Conservation (phyloP, 495 filamentous ascomycete genomes). For the Penicillium robsamsonii region DNA sequence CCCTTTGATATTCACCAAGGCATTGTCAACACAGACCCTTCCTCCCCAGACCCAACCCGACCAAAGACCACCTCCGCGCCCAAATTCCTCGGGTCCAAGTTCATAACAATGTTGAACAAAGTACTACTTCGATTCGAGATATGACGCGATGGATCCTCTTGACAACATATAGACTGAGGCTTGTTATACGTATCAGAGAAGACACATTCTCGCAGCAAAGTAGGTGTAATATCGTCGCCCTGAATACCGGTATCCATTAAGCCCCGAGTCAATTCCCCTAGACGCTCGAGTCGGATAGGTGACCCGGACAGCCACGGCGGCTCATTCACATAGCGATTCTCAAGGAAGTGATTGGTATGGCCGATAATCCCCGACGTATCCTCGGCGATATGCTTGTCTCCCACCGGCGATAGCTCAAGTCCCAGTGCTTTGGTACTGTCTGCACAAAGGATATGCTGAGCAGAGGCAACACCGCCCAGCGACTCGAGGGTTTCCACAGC, state of each 20-base stretch:
- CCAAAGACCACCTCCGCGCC: constrained; percentile 38
- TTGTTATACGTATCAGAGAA: constrained; percentile 38
- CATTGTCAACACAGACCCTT: constrained; percentile 30
- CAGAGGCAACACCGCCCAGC: constrained; percentile 55
- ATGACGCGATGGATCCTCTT: constrained; percentile 23
- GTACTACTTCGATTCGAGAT: constrained; percentile 22
- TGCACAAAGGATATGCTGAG: constrained; percentile 60
- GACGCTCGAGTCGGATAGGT: constrained; percentile 44
- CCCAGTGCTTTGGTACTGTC: constrained; percentile 54
- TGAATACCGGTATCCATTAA: constrained; percentile 25
- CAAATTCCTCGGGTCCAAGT: constrained; percentile 23
- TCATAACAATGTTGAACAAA: constrained; percentile 43
- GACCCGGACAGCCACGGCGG: constrained; percentile 57
- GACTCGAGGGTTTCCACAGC: constrained; percentile 50
- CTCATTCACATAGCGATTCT: constrained; percentile 48
- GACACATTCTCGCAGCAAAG: constrained; percentile 27
- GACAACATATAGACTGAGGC: constrained; percentile 36
- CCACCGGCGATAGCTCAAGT: constrained; percentile 57
- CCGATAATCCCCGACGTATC: constrained; percentile 48
- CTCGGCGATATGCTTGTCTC: constrained; percentile 49
- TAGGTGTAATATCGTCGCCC: constrained; percentile 21
- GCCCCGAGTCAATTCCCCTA: constrained; percentile 38
- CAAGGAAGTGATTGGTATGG: constrained; percentile 65
- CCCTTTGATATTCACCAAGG: constrained; percentile 20
- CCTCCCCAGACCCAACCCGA: constrained; percentile 29